Evolutionary conservation across 1,139 yeast genomes (phyloP).

Genomic region (Scheffersomyces insectosa): DNA sequence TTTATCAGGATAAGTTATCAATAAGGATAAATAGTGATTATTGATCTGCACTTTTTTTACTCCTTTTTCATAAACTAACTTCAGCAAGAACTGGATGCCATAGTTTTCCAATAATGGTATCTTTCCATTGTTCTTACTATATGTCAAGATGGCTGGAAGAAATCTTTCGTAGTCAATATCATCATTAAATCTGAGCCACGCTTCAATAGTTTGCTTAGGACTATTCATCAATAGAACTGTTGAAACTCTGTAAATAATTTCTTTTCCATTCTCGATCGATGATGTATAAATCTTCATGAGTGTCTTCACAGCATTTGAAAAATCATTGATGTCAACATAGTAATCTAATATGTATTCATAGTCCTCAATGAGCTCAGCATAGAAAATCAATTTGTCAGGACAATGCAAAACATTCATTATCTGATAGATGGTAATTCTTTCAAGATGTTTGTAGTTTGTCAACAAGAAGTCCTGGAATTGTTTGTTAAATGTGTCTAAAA

Average conservation of each 20-base stretch:
- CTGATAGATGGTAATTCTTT: constrained; percentile 69
- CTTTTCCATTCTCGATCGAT: constrained; percentile 30
- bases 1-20: constrained; percentile 55
- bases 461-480: constrained; percentile 55
- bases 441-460: constrained; percentile 51
- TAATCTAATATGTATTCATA: constrained; percentile 66
- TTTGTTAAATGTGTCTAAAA: constrained; percentile 20
- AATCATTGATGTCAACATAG: constrained; percentile 67
- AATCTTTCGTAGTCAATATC: constrained; percentile 57
- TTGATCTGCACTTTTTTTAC: constrained; percentile 56
- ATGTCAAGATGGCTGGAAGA: constrained; percentile 74
- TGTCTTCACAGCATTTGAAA: constrained; percentile 71
- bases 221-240: constrained; percentile 66
- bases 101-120: constrained; percentile 49
- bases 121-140: constrained; percentile 48
- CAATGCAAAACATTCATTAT: constrained; percentile 68
- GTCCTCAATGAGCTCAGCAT: constrained; percentile 71
- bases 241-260: constrained; percentile 63
- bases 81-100: constrained; percentile 64
- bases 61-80: constrained; percentile 56
- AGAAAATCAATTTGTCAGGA: constrained; percentile 60
- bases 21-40: constrained; percentile 70
- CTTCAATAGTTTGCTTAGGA: constrained; percentile 70
- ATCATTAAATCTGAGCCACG: constrained; percentile 67
- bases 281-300: constrained; percentile 47